Base-by-base conservation (phyloP, 164 flowering plant genomes). In the Brasenia schreberi region DNA sequence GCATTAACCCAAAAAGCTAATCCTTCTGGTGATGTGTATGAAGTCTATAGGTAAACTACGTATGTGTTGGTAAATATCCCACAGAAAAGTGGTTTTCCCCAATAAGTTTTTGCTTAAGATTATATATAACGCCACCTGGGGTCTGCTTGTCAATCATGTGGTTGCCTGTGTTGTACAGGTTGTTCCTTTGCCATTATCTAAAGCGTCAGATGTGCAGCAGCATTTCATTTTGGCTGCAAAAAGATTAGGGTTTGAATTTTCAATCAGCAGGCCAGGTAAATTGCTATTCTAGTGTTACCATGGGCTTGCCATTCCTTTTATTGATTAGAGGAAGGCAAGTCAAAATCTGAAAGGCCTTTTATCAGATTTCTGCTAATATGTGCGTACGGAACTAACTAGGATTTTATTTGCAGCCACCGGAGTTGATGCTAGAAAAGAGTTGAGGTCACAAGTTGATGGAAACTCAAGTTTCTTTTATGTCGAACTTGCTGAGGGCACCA, bases 401-500 rank as follows among this genome's bases (percentile, higher is more conserved):
- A 53, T 53, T 53, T 53, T 53, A 7, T 53, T 62, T 19, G n/a
- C 19, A 18, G 42, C 7, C 52, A 4, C 6, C 27, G 7, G 5
- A 33, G 10, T 12, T 59, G 19, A 53, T 52, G 11, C 61, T 71
- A 84, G 93, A 75, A 79, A 80, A 75, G 63, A 65, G 18, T 70
- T 88, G 76, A 81, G 76, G 71, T 61, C 63, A 67, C 79, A 80
- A 64, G 81, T 79, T 64, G 81, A 83, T 67, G 68, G 72, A 52
- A 76, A 73, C 43, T 70, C 65, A 42, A 86, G 87, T 68, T 75
- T 85, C 73, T 94, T 94, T 71, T 91, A 91, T 77, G 90, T 82
- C 70, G 96, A 94, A 75, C 87, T 94, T 59, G 91, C 97, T 10
- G 92, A 81, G 18, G 88, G 92, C 45, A 82, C 83, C 33, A 74